Percentiles rank a stretch among this genome's conserved stretches.
Evolutionary conservation across 1,284 basidiomycete genomes (phyloP).

Genomic region (Mycosarcoma maydis): DNA sequence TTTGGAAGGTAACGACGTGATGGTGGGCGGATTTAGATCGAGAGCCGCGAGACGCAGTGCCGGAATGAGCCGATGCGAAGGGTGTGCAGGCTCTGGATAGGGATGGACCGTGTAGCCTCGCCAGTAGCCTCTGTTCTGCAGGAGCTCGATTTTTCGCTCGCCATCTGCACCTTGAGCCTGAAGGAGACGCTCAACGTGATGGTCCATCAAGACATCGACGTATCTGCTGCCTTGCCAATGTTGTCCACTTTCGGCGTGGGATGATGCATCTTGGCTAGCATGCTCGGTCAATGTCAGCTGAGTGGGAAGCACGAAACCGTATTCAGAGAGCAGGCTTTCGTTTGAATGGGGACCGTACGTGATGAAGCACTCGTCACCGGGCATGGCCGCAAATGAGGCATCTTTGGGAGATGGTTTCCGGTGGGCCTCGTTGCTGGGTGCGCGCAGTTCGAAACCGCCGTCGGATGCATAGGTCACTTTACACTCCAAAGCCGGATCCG

Average conservation of each 20-base stretch:
- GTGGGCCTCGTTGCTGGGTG: constrained; percentile 18
- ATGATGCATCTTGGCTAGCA: neutral
- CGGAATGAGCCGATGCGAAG: constrained; percentile 55
- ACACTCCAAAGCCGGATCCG: constrained; percentile 38
- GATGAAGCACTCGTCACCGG: constrained; percentile 57
- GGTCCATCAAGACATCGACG: constrained; percentile 50
- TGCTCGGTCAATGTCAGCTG: neutral
- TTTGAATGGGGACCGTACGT: constrained; percentile 63
- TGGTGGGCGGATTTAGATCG: constrained; percentile 1
- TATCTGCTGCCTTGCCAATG: constrained; percentile 52
- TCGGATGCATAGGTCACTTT: constrained; percentile 40
- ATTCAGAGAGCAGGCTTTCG: constrained; percentile 53
- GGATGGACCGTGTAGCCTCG: constrained; percentile 59
- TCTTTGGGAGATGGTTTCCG: neutral
- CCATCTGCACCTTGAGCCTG: constrained; percentile 26
- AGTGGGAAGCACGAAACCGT: constrained; percentile 55
- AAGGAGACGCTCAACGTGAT: constrained; percentile 26
- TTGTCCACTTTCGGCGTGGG: neutral
- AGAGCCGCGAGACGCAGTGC: constrained; percentile 53
- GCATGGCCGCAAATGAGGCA: neutral
- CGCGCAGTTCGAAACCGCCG: constrained; percentile 48
- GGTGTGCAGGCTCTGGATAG: constrained; percentile 55
- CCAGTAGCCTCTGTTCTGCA: constrained; percentile 60
- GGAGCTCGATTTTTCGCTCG: constrained; percentile 46
- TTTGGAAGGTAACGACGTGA: constrained; percentile 5